Evolutionary conservation across 495 filamentous ascomycete genomes (phyloP), one percentile per base, ranked within the genome.

Genomic region (Podospora bellae-mahoneyi): DNA sequence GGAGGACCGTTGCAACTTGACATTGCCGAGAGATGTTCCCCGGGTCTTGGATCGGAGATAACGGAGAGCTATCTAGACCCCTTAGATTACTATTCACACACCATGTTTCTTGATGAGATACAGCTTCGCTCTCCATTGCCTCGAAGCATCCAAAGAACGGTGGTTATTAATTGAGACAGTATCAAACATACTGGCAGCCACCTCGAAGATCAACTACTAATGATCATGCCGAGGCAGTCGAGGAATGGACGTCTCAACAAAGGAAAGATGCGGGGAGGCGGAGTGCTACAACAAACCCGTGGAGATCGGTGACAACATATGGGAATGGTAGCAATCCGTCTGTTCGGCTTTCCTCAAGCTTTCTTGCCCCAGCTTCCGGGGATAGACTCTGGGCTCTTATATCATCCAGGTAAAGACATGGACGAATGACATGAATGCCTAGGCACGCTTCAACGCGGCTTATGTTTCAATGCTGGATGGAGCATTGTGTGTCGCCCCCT

Each of bases 371-470:
- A 16, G 39, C 39, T 48, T 48, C 13, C 2, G 39, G 10, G 39
- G 39, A 48, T 1, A 13, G 39, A 48, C 39, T 48, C 39, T 48
- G 39, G 15, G 30, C 7, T 32, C 7, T 32, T 5, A 6, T 32
- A 32, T 7, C 30, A 7, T 32, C 30, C 30, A 7, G 4, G 30
- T 7, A 32, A 32, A 32, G 30, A 48, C 15, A 48, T 48, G 9
- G 15, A 18, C 23, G 62, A 64, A 44, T 13, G 62, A 53, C 23
- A 18, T 26, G 39, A 18, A 28, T 55, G 65, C 60, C 5, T 48
- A 48, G 39, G 15, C 39, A 48, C 39, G 66, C 66, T 67, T 67
- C 60, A 59, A 62, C 60, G 59, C 66, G 66, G 59, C 66, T 67
- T 67, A 67, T 48, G 15, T 16, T 48, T 48, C 39, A 16, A 48